A percentile compares a stretch with the other conserved stretches of the same genome.
Evolutionary conservation across 2,329 filamentous ascomycete species (phyloP).

Genomic region (Colletotrichum ledebouriae): DNA sequence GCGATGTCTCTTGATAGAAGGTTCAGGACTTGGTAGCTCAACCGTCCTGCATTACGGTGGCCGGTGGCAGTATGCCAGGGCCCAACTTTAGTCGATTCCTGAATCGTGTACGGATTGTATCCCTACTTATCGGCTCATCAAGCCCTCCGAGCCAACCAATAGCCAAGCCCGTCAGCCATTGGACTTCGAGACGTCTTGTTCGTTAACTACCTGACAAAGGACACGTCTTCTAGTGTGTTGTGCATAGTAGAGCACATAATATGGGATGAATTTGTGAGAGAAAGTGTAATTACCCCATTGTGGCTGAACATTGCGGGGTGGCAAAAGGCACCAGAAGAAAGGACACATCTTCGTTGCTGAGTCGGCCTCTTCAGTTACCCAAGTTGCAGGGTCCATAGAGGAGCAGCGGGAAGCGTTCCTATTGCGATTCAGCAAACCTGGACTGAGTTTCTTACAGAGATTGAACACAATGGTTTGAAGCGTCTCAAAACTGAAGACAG

Average conservation of each 20-base stretch:
- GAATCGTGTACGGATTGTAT: constrained; percentile 40
- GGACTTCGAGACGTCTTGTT: constrained; percentile 27
- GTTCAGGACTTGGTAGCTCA: constrained; percentile 22
- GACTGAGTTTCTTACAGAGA: constrained; percentile 4
- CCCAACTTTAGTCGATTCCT: constrained; percentile 35
- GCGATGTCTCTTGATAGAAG: constrained; percentile 19
- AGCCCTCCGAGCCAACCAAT: constrained; percentile 16
- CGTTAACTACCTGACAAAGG: constrained; percentile 5
- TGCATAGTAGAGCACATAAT: no score
- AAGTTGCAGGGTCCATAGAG: constrained; percentile 18
- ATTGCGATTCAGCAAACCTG: constrained; percentile 24
- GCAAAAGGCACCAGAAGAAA: neutral
- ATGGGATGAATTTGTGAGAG: no score
- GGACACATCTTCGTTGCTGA: constrained; percentile 4
- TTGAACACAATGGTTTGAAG: constrained; percentile 14
- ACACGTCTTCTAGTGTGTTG: neutral
- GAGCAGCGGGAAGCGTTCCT: constrained; percentile 1
- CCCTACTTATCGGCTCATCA: constrained; percentile 35
- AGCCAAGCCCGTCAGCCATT: constrained; percentile 19
- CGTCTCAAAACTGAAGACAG: constrained; percentile 23
- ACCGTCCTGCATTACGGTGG: constrained; percentile 30
- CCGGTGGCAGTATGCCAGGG: constrained; percentile 25
- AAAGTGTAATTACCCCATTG: no score
- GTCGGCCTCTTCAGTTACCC: constrained; percentile 2
- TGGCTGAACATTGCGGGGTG: no score